Percentiles rank a stretch among this genome's conserved stretches.
Conservation (phyloP, 1,139 yeast species). For the Kodamaea arcana region DNA sequence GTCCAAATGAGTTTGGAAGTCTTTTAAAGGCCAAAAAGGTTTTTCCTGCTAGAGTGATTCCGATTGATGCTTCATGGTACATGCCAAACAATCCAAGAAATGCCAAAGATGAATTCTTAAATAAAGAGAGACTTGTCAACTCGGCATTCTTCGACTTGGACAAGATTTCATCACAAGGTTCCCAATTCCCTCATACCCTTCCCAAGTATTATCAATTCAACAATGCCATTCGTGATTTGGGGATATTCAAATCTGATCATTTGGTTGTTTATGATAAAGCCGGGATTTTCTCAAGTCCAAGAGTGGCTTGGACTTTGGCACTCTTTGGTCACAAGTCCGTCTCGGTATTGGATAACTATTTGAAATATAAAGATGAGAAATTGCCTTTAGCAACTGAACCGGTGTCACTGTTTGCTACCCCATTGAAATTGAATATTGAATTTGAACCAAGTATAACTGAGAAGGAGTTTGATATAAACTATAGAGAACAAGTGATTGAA, state of each 20-base stretch:
- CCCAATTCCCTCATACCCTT: constrained; percentile 85
- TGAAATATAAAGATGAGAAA: constrained; percentile 37
- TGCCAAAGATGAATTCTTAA: constrained; percentile 54
- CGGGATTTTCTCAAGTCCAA: constrained; percentile 83
- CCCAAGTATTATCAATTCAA: constrained; percentile 60
- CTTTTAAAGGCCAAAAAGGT: constrained; percentile 15
- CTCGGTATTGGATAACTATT: constrained; percentile 65
- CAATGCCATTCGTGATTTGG: constrained; percentile 45
- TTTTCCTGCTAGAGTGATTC: constrained; percentile 40
- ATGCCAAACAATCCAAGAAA: constrained; percentile 69
- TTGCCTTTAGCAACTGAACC: constrained; percentile 21
- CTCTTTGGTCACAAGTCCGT: constrained; percentile 72
- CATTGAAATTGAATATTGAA: constrained; percentile 8
- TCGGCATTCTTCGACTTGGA: constrained; percentile 83
- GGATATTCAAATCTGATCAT: constrained; percentile 46
- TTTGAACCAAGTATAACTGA: constrained; percentile 20
- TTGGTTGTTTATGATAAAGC: constrained; percentile 81
- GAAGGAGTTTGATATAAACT: constrained; percentile 22
- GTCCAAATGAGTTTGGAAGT: constrained; percentile 20
- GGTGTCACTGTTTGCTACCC: constrained; percentile 6
- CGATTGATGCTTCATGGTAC: constrained; percentile 91
- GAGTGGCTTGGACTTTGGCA: constrained; percentile 87
- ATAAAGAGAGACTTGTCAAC: constrained; percentile 55
- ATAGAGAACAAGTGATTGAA: constrained; percentile 51
- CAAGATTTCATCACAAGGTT: constrained; percentile 49